Conservation (phyloP, 345 rosid genomes). For the Lumnitzera racemosa region DNA sequence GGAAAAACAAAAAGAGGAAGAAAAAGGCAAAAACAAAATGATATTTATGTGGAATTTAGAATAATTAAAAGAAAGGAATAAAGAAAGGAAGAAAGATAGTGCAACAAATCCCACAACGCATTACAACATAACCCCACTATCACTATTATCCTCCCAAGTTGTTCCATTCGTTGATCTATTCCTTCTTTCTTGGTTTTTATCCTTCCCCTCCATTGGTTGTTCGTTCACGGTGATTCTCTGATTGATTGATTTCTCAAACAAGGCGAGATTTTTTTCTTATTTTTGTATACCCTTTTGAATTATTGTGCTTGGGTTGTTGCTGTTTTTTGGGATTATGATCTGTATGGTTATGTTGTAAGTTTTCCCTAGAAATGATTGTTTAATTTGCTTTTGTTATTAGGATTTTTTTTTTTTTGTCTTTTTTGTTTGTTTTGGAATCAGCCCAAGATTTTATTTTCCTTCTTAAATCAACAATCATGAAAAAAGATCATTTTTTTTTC, state of each 20-base stretch:
- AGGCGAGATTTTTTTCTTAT: background rate
- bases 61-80: background rate
- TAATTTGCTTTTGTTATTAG: too few species aligned
- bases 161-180: background rate
- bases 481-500: background rate
- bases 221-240: background rate
- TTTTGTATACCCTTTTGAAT: background rate
- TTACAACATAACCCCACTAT: constrained; percentile 4
- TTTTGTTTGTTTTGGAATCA: too few species aligned
- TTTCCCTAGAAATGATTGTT: too few species aligned
- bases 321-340: background rate
- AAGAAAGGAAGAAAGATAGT: background rate
- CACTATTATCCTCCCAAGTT: constrained; percentile 2
- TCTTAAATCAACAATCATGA: too few species aligned
- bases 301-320: background rate
- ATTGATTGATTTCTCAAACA: too few species aligned
- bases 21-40: too few species aligned
- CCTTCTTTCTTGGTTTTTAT: background rate
- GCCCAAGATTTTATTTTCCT: too few species aligned
- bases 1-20: too few species aligned
- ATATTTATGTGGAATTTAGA: background rate
- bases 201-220: background rate
- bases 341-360: too few species aligned
- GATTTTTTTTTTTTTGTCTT: too few species aligned
- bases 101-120: background rate